Base-by-base conservation (phyloP, 495 filamentous ascomycete species). In the Penicillium cataractarum region DNA sequence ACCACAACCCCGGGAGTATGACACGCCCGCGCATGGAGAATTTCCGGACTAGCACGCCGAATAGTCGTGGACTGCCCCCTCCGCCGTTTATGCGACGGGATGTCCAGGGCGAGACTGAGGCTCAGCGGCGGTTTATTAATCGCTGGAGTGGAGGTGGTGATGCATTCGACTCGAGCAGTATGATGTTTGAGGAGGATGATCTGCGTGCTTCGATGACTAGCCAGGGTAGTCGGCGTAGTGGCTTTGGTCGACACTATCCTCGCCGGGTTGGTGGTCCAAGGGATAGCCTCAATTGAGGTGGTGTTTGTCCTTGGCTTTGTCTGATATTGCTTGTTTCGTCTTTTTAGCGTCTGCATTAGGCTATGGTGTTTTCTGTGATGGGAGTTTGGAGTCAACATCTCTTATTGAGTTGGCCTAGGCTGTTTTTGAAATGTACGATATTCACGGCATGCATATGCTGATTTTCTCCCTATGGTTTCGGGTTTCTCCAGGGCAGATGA, bases 121-220 rank as follows among this genome's bases (percentile, higher is more conserved):
- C 77, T 4, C 78, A 82, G 50, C 67, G 76, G 21, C 75, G 78
- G 3, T 82, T 82, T 24, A 64, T 82, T 26, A 70, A 79, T 54
- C 77, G 79, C 4, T 82, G 78, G 78, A 80, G 79, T 64, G 79
- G 77, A 2, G 78, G 77, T 17, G 78, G 76, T 15, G 79, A 82
- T 65, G 71, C 66, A 6, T 69, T 80, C 37, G 73, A 78, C 22
- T 76, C 78, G 19, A 79, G 76, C 63, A 76, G 72, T 58, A 73
- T 82, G 67, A 39, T 78, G 32, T 66, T 73, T 51, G 77, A 79
- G 24, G 78, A 79, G 13, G 78, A 79, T 39, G 75, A 80, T 52
- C 69, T 82, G 5, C 75, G 77, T 12, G 74, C 77, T 5, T 82
- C 79, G 17, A 61, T 82, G 10, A 70, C 72, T 0, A 80, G 79